Percentiles rank a stretch among this genome's conserved stretches.
These are phyloP conservation scores for Arthrobotrys sphaeroides DNA, from an alignment of 2,329 filamentous ascomycete genomes.

Conservation along the genomic window DNA sequence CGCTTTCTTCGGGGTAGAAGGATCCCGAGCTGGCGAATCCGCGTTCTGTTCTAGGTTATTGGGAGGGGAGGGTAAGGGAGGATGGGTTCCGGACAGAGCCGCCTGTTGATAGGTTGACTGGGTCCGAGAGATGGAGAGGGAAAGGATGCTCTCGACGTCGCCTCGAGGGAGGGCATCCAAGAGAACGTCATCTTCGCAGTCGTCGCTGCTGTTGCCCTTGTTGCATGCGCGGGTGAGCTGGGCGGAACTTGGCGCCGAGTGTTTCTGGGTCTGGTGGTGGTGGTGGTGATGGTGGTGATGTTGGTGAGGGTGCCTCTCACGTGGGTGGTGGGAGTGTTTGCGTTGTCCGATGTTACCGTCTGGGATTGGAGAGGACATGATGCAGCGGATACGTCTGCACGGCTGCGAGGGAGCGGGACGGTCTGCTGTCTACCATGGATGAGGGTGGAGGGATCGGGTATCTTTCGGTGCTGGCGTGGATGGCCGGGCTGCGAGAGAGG, in stretches of 20 bases:
- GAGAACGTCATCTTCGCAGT: conserved; percentile 34
- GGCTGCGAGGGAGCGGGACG: neutral
- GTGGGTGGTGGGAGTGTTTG: neutral
- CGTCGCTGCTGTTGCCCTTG: conserved; percentile 26
- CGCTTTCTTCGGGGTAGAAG: conserved; percentile 28
- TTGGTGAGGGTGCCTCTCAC: conserved; percentile 8
- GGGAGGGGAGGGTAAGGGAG: neutral
- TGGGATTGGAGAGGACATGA: conserved; percentile 19
- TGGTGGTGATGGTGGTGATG: conserved; percentile 28
- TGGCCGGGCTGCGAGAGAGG: neutral
- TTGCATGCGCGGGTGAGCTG: neutral
- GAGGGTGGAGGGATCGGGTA: neutral
- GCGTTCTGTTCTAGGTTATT: neutral
- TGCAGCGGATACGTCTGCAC: conserved; percentile 10
- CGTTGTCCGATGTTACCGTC: conserved; percentile 14
- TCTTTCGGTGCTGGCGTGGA: neutral
- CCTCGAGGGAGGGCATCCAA: conserved; percentile 25
- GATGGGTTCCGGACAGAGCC: neutral
- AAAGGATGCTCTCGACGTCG: conserved; percentile 56
- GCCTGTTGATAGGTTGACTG: conserved; percentile 51
- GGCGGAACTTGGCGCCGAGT: neutral
- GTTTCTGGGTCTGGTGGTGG: conserved; percentile 12
- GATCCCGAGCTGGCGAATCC: neutral
- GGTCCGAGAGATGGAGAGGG: conserved; percentile 56
- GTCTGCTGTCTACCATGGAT: neutral